Conservation (phyloP, 192 early-diverging fungal species). For the Paraglomus occultum region DNA sequence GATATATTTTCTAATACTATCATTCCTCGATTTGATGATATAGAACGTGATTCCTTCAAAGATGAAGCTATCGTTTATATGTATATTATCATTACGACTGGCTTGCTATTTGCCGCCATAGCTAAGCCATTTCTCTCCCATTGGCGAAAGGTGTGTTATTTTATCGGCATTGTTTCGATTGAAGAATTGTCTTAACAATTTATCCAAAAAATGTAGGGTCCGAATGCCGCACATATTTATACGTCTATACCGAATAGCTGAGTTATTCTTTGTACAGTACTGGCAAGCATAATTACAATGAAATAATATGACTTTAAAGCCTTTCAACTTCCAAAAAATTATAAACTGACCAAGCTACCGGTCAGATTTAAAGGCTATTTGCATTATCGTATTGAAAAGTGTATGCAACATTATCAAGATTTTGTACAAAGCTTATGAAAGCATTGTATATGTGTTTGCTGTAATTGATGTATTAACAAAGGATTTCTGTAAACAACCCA, state of each 20-base stretch:
- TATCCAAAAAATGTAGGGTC: background rate
- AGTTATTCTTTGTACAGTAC: background rate
- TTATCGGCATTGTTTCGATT: background rate
- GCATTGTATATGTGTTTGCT: too few species aligned
- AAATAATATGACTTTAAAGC: too few species aligned
- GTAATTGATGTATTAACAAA: too few species aligned
- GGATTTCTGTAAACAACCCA: too few species aligned
- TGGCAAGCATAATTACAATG: too few species aligned
- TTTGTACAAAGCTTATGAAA: too few species aligned
- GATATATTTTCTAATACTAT: background rate
- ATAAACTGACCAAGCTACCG: too few species aligned
- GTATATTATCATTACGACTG: constrained; percentile 21
- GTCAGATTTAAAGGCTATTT: too few species aligned
- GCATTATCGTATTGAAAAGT: too few species aligned
- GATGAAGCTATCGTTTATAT: constrained; percentile 21
- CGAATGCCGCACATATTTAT: constrained; percentile 11
- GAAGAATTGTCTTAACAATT: background rate
- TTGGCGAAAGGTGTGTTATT: background rate
- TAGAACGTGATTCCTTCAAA: constrained; percentile 19
- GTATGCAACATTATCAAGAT: too few species aligned
- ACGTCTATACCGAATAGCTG: constrained; percentile 19
- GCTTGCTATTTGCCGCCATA: constrained; percentile 1
- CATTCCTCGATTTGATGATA: background rate
- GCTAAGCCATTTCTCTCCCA: background rate
- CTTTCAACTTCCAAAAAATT: too few species aligned